These are phyloP conservation scores for Xylariaceae sp. DNA, from an alignment of 2,329 filamentous ascomycete genomes.

Conservation along the genomic window DNA sequence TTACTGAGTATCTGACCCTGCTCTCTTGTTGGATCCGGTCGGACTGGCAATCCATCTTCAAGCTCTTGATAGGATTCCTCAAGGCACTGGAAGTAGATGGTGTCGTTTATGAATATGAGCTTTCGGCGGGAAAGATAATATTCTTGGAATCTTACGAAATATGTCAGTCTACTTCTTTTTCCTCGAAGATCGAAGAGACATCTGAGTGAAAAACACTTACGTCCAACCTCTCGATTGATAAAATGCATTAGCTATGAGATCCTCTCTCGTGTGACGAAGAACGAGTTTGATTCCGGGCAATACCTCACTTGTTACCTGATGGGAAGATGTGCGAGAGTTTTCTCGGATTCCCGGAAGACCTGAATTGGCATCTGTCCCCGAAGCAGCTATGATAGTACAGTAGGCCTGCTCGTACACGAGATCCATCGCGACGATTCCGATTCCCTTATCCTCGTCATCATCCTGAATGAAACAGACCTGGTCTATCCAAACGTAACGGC, in stretches of 20 bases:
- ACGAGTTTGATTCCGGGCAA: constrained; percentile 15
- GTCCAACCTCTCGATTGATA: constrained; percentile 20
- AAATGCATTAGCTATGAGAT: constrained; percentile 14
- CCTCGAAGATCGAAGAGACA: background rate
- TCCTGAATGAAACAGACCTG: constrained; percentile 20
- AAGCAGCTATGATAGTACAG: constrained; percentile 18
- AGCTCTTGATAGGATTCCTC: constrained; percentile 15
- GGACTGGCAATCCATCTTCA: constrained; percentile 13
- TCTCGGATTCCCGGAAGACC: constrained; percentile 16
- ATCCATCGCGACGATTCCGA: constrained; percentile 19
- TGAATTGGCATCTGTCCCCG: constrained; percentile 15
- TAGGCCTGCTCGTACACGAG: constrained; percentile 18
- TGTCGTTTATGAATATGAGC: constrained; percentile 18
- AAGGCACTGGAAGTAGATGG: constrained; percentile 19
- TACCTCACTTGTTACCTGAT: constrained; percentile 13
- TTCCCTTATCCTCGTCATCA: constrained; percentile 13
- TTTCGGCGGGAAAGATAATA: constrained; percentile 21
- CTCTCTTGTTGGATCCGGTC: constrained; percentile 11
- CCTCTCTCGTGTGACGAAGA: constrained; percentile 18
- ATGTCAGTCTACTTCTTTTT: constrained; percentile 2
- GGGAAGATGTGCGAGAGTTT: constrained; percentile 10
- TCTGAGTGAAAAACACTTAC: constrained; percentile 16
- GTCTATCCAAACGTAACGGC: constrained; percentile 19
- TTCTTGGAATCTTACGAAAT: constrained; percentile 17
- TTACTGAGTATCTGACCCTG: constrained; percentile 16